A percentile compares a stretch with the other conserved stretches of the same genome.
phyloP scores from a whole-genome alignment of 371 early-diverging fungal species.

The Dinochytrium kinnereticum region DNA sequence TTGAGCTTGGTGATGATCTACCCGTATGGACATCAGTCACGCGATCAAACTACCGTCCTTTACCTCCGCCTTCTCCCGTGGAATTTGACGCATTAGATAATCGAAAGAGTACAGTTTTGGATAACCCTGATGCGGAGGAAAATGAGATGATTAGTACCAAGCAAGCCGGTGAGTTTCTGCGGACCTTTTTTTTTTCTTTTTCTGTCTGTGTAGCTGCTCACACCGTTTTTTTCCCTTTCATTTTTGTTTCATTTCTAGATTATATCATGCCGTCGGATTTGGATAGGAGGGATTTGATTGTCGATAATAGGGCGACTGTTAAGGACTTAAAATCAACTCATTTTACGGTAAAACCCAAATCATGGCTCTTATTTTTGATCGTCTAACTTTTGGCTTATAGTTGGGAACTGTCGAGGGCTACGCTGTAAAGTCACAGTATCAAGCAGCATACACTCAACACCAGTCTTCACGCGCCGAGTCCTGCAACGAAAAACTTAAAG shows the following conservation, averaged over 20 bases:
- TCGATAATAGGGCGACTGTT: conserved; percentile 40
- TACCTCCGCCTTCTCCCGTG: conserved; percentile 10
- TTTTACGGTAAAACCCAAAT: conserved; percentile 37
- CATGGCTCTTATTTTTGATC: neutral
- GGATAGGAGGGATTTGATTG: conserved; percentile 34
- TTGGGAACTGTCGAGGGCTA: conserved; percentile 21
- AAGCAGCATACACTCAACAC: conserved; percentile 18
- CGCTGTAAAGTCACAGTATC: conserved; percentile 28
- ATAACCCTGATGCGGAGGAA: conserved; percentile 38
- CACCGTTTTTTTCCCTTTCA: neutral
- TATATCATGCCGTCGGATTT: conserved; percentile 15
- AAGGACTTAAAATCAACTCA: conserved; percentile 43
- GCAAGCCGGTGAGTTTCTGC: conserved; percentile 17
- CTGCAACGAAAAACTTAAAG: neutral
- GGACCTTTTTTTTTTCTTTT: neutral
- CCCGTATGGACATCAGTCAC: conserved; percentile 16
- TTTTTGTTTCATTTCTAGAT: conserved; percentile 16
- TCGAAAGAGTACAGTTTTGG: conserved; percentile 36
- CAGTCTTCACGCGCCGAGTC: neutral
- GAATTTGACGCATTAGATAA: conserved; percentile 29
- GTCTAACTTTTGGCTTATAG: conserved; percentile 1
- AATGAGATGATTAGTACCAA: conserved; percentile 29
- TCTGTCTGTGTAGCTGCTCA: too few relatives aligned
- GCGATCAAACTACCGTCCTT: conserved; percentile 12
- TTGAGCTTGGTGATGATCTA: conserved; percentile 33